Conservation (phyloP, 768 basidiomycete genomes). For the Coprinopsis cinerea region DNA sequence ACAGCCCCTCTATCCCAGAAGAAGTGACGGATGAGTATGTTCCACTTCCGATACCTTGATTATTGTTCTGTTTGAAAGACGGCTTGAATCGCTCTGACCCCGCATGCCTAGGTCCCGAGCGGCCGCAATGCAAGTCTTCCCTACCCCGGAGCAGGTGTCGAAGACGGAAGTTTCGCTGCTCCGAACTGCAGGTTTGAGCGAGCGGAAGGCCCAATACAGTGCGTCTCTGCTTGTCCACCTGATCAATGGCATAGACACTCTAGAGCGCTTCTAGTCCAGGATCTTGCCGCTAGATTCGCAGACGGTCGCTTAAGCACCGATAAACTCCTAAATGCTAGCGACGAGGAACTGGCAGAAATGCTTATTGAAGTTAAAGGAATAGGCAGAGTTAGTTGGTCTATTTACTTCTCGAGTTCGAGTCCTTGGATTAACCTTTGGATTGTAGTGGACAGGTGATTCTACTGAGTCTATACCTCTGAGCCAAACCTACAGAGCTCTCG, state of each 20-base stretch:
- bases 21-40: slow-evolving; percentile 42
- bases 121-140: slow-evolving; percentile 38
- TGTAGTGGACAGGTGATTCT: slow-evolving; percentile 56
- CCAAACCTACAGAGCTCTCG: slow-evolving; percentile 4
- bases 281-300: slow-evolving; percentile 73
- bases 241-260: not conserved
- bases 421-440: slow-evolving; percentile 4
- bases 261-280: slow-evolving; percentile 46
- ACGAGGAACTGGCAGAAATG: slow-evolving; percentile 72
- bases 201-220: slow-evolving; percentile 90
- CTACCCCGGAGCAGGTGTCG: slow-evolving; percentile 64
- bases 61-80: not conserved
- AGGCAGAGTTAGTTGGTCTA: slow-evolving; percentile 48
- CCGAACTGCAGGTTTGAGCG: slow-evolving; percentile 71
- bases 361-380: slow-evolving; percentile 77
- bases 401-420: not conserved
- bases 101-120: slow-evolving; percentile 10
- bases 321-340: slow-evolving; percentile 62
- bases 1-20: slow-evolving; percentile 69
- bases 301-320: slow-evolving; percentile 74
- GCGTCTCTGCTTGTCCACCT: slow-evolving; percentile 16
- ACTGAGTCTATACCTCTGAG: not conserved
- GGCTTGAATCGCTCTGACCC: too few relatives aligned
- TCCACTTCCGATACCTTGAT: not conserved
- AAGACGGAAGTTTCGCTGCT: slow-evolving; percentile 52